Evolutionary conservation across 1,139 yeast genomes (phyloP), one percentile per base, ranked within the genome.

Genomic region (Sugiyamaella novakii): DNA sequence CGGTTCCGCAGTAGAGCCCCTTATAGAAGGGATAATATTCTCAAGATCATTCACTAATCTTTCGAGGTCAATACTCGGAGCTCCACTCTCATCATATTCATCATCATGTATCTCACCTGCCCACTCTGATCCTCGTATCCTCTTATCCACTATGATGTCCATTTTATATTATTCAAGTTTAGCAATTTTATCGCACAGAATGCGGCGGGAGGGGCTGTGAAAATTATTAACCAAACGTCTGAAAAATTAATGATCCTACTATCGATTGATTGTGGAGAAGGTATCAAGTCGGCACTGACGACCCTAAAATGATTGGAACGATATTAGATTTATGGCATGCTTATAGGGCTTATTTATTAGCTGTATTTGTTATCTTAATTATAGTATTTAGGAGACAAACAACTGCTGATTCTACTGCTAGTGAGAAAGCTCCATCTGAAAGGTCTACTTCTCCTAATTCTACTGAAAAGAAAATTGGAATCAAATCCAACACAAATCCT

Each of bases 271-370:
- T n/a, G n/a, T n/a, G n/a, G n/a, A n/a, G n/a, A n/a, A n/a, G n/a
- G n/a, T n/a, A n/a, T n/a, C n/a, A n/a, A n/a, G n/a, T n/a, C n/a
- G n/a, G n/a, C n/a, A n/a, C n/a, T 22, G 8, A 22, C 25, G 8
- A 22, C 8, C 25, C 8, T 22, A 19, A 10, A 24, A 41, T 41
- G 37, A 27, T 33, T 10, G 38, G 18, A n/a, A n/a, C 35, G n/a
- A 11, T 41, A 14, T 24, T 43, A 22, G 47, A 53, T 37, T 29
- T 52, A n/a, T 54, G 58, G 58, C 51, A 50, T 18, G 43, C 47
- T 15, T 54, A 52, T 30, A 48, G 55, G 19, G 28, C 34, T 11
- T 34, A 47, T 17, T 33, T 49, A 12, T 30, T 54, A 28, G 34
- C 46, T 8, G 29, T 46, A 4, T 31, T 46, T 17, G 49, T 46